Evolutionary conservation across 345 rosid genomes (phyloP), one percentile per base, ranked within the genome.

Genomic region (Streptanthus diversifolius): DNA sequence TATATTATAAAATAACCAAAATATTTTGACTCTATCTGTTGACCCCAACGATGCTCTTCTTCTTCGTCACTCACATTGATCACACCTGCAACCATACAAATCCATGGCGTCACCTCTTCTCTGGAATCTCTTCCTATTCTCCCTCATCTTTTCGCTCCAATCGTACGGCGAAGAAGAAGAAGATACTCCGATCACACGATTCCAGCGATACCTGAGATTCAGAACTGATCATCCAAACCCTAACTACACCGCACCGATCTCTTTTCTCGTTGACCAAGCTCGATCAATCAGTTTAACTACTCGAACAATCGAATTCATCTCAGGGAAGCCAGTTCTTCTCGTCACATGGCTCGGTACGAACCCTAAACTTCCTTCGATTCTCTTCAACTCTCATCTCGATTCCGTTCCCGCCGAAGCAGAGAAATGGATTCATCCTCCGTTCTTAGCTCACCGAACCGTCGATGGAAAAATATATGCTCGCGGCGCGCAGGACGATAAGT

Each of bases 321-420:
- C 83, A 2, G 44, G 69, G 0, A 93, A 93, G 61, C 95, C 91
- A 3, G 45, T 86, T 30, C 82, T 89, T 17, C 76, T 90, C 2
- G 32, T 93, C 21, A 86, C 93, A 24, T 93, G 98, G 97, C 71
- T 78, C 0, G 98, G 96, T 39, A 80, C 93, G 2, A 37, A 87
- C 71, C 90, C 92, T 13, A 76, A 87, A 15, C 91, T 90, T 21
- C 87, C 88, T 32, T 90, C 92, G 0, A 44, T 93, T 36, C 87
- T 93, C 65, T 80, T 93, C 76, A 93, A 90, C 80, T 90, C 98
- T 74, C 97, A 93, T 68, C 88, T 93, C 80, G 98, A 93, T 64
- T 93, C 97, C 43, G 98, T 93, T 76, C 97, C 97, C 2, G 88
- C 85, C 10, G 97, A 93, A 61, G 83, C 88, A 15, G 72, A 84